Evolutionary conservation across 2,329 filamentous ascomycete genomes (phyloP).

Genomic region (Fusarium caatingaense): DNA sequence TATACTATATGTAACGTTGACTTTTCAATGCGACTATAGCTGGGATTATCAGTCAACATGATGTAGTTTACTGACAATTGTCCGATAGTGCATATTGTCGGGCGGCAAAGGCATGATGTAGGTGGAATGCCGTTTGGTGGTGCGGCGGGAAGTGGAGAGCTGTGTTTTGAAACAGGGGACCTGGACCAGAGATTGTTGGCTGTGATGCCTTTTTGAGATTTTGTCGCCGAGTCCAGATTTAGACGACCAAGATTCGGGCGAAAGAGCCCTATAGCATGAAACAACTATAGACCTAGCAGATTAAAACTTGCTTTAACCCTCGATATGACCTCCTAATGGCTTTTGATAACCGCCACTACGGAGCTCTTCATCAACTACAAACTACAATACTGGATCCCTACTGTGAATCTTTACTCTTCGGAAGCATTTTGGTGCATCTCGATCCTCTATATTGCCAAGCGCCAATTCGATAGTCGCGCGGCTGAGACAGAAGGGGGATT

Average conservation of each 20-base stretch:
- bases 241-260: neutral
- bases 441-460: conserved; percentile 6
- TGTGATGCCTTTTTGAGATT: conserved; percentile 1
- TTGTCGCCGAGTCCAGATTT: neutral
- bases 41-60: neutral
- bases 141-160: conserved; percentile 22
- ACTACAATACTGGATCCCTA: neutral
- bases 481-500: conserved; percentile 26
- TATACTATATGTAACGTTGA: conserved; percentile 9
- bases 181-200: conserved; percentile 11
- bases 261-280: neutral
- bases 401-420: conserved; percentile 4
- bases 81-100: neutral
- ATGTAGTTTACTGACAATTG: neutral
- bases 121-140: conserved; percentile 4
- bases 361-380: neutral
- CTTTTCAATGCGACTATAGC: conserved; percentile 2
- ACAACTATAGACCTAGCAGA: neutral
- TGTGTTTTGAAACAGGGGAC: conserved; percentile 32
- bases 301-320: neutral
- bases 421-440: neutral
- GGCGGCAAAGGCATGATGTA: conserved; percentile 10
- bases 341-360: conserved; percentile 13
- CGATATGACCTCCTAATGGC: neutral
- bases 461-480: conserved; percentile 37